Evolutionary conservation across 2,329 filamentous ascomycete species (phyloP).

Genomic region (Shiraia bambusicola): DNA sequence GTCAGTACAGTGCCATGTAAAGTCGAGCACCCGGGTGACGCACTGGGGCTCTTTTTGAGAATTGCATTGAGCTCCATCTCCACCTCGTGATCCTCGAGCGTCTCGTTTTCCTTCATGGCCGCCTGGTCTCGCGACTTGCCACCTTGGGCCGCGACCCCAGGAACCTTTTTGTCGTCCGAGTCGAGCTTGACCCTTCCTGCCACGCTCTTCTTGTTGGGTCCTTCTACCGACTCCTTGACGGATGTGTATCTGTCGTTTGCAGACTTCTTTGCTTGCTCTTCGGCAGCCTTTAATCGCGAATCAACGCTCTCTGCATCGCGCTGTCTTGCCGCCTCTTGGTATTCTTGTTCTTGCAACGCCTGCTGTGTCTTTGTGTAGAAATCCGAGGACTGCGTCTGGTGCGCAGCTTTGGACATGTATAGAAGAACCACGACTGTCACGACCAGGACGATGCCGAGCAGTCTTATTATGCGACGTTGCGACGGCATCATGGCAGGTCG

Average conservation of each 20-base stretch:
- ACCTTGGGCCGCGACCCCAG: slow-evolving; percentile 49
- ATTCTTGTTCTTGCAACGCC: slow-evolving; percentile 45
- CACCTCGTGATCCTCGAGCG: slow-evolving; percentile 63
- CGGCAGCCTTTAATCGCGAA: slow-evolving; percentile 67
- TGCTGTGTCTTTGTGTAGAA: slow-evolving; percentile 63
- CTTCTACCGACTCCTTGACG: slow-evolving; percentile 36
- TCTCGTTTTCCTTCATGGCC: slow-evolving; percentile 49
- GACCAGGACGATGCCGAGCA: slow-evolving; percentile 65
- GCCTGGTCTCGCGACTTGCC: slow-evolving; percentile 46
- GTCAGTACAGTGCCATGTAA: background rate
- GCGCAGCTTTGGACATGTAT: slow-evolving; percentile 68
- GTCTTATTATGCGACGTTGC: slow-evolving; percentile 67
- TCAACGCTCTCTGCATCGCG: slow-evolving; percentile 56
- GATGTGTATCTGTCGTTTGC: slow-evolving; percentile 67
- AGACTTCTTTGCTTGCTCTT: slow-evolving; percentile 66
- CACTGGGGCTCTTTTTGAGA: slow-evolving; percentile 81
- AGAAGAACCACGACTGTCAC: slow-evolving; percentile 67
- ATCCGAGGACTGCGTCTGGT: slow-evolving; percentile 54
- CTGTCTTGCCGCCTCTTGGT: slow-evolving; percentile 45
- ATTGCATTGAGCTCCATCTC: slow-evolving; percentile 75
- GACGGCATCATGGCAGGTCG: slow-evolving; percentile 35
- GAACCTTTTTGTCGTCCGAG: slow-evolving; percentile 32
- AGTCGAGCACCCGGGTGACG: slow-evolving; percentile 1
- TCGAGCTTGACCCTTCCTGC: slow-evolving; percentile 57
- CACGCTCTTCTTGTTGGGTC: slow-evolving; percentile 50